Conservation (phyloP, 495 filamentous ascomycete genomes). For the Choiromyces venosus region DNA sequence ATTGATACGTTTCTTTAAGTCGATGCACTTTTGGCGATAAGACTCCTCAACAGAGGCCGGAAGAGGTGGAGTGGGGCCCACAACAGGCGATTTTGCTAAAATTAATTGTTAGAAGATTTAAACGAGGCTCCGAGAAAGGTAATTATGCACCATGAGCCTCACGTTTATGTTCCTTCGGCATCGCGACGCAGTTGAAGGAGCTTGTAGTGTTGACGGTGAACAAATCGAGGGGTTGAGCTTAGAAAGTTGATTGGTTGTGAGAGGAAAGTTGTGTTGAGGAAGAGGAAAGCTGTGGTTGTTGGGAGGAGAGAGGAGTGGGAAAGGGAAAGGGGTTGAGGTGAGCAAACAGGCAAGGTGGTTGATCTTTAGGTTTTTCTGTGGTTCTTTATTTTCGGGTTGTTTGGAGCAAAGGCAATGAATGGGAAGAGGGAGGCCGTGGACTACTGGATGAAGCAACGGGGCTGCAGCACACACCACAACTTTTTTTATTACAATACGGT, state of each 20-base stretch:
- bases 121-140: constrained; percentile 12
- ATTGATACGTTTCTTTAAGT: constrained; percentile 79
- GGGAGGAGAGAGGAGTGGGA: constrained; percentile 20
- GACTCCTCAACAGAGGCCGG: constrained; percentile 92
- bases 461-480: not conserved
- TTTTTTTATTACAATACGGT: not conserved
- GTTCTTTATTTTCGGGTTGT: not conserved
- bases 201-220: not conserved
- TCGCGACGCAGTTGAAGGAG: constrained; percentile 5
- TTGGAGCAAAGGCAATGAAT: not conserved
- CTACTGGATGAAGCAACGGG: not conserved
- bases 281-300: constrained; percentile 14
- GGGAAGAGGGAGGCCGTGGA: not conserved
- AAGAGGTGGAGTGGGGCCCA: constrained; percentile 55
- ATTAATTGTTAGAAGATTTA: constrained; percentile 18
- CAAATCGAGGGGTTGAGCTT: not conserved
- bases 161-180: constrained; percentile 43
- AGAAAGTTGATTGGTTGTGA: constrained; percentile 5
- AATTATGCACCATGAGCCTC: not conserved
- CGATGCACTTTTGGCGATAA: constrained; percentile 95
- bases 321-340: constrained; percentile 17
- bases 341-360: constrained; percentile 19
- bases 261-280: constrained; percentile 10
- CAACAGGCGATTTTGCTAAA: constrained; percentile 45
- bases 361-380: constrained; percentile 20